Evolutionary conservation across 2,329 filamentous ascomycete species (phyloP).

Genomic region (Apiospora aurea): DNA sequence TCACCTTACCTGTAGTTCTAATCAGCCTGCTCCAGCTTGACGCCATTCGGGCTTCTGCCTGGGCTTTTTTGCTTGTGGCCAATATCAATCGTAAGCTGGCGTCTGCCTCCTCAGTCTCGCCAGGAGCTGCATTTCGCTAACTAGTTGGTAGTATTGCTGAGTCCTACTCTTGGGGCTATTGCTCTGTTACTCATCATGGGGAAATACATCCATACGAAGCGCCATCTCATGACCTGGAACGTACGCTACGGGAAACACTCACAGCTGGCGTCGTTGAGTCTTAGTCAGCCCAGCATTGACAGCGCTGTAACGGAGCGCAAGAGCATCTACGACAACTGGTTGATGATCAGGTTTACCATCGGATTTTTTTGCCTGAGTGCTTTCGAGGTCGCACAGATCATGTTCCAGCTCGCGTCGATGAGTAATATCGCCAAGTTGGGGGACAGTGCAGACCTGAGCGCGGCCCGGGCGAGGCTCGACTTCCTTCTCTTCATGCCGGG

Average conservation of each 20-base stretch:
- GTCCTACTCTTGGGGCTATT: constrained; percentile 42
- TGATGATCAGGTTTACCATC: constrained; percentile 48
- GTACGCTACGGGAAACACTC: constrained; percentile 37
- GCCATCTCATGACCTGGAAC: constrained; percentile 39
- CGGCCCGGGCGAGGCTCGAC: constrained; percentile 38
- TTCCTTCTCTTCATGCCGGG: constrained; percentile 44
- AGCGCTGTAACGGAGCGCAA: constrained; percentile 32
- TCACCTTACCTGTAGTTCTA: constrained; percentile 46
- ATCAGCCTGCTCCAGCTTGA: constrained; percentile 42
- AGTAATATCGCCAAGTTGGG: constrained; percentile 35
- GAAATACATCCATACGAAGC: constrained; percentile 48
- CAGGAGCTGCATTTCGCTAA: not conserved
- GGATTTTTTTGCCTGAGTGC: constrained; percentile 44
- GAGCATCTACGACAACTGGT: constrained; percentile 47
- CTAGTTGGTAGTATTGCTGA: constrained; percentile 42
- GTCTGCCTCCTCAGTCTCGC: not conserved
- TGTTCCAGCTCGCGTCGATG: constrained; percentile 41
- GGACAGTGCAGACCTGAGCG: constrained; percentile 40
- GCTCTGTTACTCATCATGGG: constrained; percentile 46
- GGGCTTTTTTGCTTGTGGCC: constrained; percentile 44
- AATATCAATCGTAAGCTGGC: constrained; percentile 44
- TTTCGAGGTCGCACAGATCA: constrained; percentile 44
- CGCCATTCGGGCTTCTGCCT: constrained; percentile 37
- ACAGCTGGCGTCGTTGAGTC: constrained; percentile 32
- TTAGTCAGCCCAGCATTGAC: constrained; percentile 30